Conservation (phyloP, 78 protist species). For the Emiliania huxleyi region DNA sequence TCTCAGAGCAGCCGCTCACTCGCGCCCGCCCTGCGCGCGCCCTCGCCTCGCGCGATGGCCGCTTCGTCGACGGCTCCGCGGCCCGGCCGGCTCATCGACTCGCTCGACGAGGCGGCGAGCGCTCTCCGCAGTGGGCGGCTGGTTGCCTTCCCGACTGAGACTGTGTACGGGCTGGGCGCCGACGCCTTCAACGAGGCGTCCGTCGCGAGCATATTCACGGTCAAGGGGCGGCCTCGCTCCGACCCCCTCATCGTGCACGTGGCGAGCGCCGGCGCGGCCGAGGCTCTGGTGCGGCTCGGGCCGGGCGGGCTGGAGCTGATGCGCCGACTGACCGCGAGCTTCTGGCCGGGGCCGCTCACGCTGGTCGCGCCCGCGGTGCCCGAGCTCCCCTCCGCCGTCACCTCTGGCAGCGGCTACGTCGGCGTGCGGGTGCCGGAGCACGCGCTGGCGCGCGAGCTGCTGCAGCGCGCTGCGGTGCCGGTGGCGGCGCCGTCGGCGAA, state of each 20-base stretch:
- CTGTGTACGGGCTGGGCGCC: constrained; percentile 94
- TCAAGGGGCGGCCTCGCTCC: constrained; percentile 73
- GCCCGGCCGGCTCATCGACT: no score
- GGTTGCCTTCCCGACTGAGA: constrained; percentile 91
- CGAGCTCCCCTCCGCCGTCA: constrained; percentile 58
- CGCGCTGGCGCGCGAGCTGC: constrained; percentile 32
- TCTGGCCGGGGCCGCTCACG: constrained; percentile 93
- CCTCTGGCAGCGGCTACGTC: constrained; percentile 78
- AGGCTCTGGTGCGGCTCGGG: neutral
- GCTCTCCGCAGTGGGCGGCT: no score
- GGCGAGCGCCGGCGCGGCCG: neutral
- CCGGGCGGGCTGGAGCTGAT: neutral
- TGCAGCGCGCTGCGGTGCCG: constrained; percentile 30
- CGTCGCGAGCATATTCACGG: constrained; percentile 19
- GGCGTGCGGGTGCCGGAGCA: constrained; percentile 85
- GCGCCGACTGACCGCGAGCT: neutral
- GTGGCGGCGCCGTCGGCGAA: constrained; percentile 82
- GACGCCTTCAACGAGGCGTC: constrained; percentile 82
- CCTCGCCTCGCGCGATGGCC: no score
- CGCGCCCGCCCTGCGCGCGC: no score
- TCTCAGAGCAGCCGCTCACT: no score
- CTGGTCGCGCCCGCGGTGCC: constrained; percentile 53
- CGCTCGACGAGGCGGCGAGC: no score
- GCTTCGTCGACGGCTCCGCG: no score
- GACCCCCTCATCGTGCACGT: constrained; percentile 16